Conservation (phyloP, 768 basidiomycete genomes). For the Termitomyces titanicus region DNA sequence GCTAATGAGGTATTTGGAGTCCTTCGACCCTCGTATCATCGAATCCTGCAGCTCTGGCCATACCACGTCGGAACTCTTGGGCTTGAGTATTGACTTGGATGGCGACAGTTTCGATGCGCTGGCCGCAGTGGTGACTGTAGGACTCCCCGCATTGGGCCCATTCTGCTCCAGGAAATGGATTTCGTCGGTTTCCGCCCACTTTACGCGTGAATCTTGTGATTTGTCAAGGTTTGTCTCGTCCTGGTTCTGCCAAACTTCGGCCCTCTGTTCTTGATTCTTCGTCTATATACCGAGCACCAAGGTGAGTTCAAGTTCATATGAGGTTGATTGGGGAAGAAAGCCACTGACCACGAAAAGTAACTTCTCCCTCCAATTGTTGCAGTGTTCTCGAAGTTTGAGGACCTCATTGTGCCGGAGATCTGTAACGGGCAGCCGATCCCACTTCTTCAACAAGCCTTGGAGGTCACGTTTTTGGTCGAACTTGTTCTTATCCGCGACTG, state of each 20-base stretch:
- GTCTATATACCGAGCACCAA: not conserved
- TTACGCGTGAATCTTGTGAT: slow-evolving; percentile 39
- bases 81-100: slow-evolving; percentile 70
- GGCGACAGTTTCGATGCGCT: slow-evolving; percentile 42
- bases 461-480: not conserved
- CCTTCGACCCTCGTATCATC: slow-evolving; percentile 70
- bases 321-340: too few relatives aligned
- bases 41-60: slow-evolving; percentile 44
- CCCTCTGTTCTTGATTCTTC: too few relatives aligned
- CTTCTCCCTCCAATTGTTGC: not conserved
- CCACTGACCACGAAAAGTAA: not conserved
- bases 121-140: slow-evolving; percentile 25
- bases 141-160: slow-evolving; percentile 16
- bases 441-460: not conserved
- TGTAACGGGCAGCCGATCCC: not conserved
- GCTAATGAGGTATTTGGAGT: slow-evolving; percentile 65
- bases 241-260: too few relatives aligned
- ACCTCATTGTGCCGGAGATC: not conserved
- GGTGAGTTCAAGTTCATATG: too few relatives aligned
- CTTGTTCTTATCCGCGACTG: not conserved
- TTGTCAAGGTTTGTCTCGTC: too few relatives aligned
- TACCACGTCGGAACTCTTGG: slow-evolving; percentile 39
- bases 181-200: slow-evolving; percentile 49
- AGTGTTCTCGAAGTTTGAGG: not conserved
- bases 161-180: slow-evolving; percentile 35